phyloP scores from a whole-genome alignment of 2,329 filamentous ascomycete genomes.

The Neospermospora avenae region DNA sequence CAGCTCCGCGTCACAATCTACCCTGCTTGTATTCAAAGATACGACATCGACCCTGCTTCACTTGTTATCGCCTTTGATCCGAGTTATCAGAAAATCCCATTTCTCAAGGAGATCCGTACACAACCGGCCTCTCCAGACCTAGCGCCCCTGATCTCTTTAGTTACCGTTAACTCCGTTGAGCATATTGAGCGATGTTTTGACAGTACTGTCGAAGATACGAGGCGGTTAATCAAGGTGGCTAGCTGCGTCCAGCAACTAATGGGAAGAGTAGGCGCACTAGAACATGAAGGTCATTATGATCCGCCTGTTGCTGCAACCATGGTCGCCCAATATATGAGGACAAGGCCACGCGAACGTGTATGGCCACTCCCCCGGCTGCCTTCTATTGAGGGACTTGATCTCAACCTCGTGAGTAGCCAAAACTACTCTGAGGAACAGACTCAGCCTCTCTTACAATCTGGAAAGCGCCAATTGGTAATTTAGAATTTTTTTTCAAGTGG shows the following conservation, averaged over 20 bases:
- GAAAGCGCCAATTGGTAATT: conserved; percentile 24
- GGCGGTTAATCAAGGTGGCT: conserved; percentile 26
- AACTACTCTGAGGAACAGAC: background rate
- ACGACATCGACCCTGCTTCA: conserved; percentile 18
- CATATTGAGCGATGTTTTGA: conserved; percentile 33
- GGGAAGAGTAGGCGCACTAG: conserved; percentile 24
- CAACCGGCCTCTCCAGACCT: conserved; percentile 11
- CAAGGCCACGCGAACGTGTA: conserved; percentile 1
- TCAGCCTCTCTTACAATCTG: background rate
- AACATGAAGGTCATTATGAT: conserved; percentile 13
- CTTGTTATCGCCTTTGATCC: conserved; percentile 29
- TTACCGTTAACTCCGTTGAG: conserved; percentile 31
- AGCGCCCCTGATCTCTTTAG: conserved; percentile 28
- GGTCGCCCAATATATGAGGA: conserved; percentile 26
- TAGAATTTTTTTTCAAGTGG: too few relatives aligned
- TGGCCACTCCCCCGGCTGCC: conserved; percentile 30
- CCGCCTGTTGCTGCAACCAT: conserved; percentile 27
- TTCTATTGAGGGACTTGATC: conserved; percentile 22
- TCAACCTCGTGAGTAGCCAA: conserved; percentile 3
- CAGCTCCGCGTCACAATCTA: conserved; percentile 26
- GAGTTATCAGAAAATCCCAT: conserved; percentile 9
- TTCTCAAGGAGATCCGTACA: conserved; percentile 15
- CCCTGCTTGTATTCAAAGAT: conserved; percentile 22
- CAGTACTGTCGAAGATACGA: conserved; percentile 14
- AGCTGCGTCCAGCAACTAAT: conserved; percentile 25